Evolutionary conservation across 306 rosid genomes (phyloP), one percentile per base, ranked within the genome.

Genomic region (Prunus salicina): DNA sequence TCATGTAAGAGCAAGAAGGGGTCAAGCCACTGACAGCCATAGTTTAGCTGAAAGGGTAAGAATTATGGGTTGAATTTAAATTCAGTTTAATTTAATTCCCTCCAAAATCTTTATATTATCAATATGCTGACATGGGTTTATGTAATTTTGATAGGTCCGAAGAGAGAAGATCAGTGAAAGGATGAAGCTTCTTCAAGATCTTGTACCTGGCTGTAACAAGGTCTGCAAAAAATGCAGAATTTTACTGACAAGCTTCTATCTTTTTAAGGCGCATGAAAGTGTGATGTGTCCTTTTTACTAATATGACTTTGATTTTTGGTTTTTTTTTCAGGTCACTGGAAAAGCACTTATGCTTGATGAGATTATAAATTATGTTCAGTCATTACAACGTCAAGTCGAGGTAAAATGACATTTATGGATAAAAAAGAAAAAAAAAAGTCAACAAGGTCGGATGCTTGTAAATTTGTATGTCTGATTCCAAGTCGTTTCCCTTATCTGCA

Each of bases 21-120:
- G 99, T 27, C 98, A 96, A 84, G 99, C 99, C 34, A 96, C 99
- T 19, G 99, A 96, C 64, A 96, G 98, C 84, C 99, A 96, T 68
- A 96, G 99, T 46, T 96, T 96, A 28, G 99, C 99, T 13, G 99
- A 96, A 87, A 93, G 99, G 79, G 99, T 96, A 85, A 78, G 38
- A 63, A 27, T 43, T 62, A 7, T n/a, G 4, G 2, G 6, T 4
- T 28, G 34, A 6, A 8, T 15, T 61, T 61, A 6, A 5, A 34
- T 34, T 34, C 38, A 13, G 2, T 15, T 79, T 18, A 5, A 11
- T 28, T 6, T n/a, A 52, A 14, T 49, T 60, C 41, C 16, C 51
- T 64, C 8, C 71, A 27, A 38, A 38, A 38, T 6, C 9, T 38
- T 38, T 1, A 38, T 7, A 38, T 38, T 6, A 9, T 38, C 9